Conservation (phyloP, 192 early-diverging fungal genomes). For the Podila minutissima region DNA sequence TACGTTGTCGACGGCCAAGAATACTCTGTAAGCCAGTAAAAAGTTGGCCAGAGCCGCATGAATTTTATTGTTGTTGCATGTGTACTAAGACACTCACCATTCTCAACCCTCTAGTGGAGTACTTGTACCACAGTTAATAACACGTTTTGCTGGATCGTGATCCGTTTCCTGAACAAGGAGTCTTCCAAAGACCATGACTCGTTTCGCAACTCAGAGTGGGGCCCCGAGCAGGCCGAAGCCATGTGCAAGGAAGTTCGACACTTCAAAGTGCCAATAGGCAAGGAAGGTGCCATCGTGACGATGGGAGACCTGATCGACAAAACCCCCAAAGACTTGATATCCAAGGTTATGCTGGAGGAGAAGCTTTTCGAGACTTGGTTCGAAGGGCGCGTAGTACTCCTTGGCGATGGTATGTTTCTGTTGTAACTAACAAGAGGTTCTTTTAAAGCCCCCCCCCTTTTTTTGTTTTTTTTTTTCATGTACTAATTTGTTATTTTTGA, state of each 20-base stretch:
- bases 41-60: not conserved
- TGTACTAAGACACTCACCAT: too few relatives aligned
- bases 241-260: not conserved
- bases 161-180: not conserved
- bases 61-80: too few relatives aligned
- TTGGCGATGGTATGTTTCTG: conserved; percentile 27
- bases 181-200: conserved; percentile 5
- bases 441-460: too few relatives aligned
- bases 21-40: not conserved
- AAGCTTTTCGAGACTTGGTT: conserved; percentile 43
- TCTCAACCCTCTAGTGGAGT: conserved; percentile 12
- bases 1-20: not conserved
- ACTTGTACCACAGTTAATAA: conserved; percentile 7
- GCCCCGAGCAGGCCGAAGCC: not conserved
- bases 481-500: too few relatives aligned
- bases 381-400: conserved; percentile 8
- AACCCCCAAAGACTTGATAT: conserved; percentile 24
- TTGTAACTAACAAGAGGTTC: too few relatives aligned
- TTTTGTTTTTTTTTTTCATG: too few relatives aligned
- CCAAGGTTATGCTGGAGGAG: conserved; percentile 31
- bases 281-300: conserved; percentile 2
- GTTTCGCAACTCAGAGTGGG: conserved; percentile 17
- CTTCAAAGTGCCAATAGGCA: not conserved
- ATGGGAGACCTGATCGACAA: conserved; percentile 30
- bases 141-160: conserved; percentile 12